Base-by-base conservation (phyloP, 1,139 yeast genomes). In the Wickerhamiella infanticola region DNA sequence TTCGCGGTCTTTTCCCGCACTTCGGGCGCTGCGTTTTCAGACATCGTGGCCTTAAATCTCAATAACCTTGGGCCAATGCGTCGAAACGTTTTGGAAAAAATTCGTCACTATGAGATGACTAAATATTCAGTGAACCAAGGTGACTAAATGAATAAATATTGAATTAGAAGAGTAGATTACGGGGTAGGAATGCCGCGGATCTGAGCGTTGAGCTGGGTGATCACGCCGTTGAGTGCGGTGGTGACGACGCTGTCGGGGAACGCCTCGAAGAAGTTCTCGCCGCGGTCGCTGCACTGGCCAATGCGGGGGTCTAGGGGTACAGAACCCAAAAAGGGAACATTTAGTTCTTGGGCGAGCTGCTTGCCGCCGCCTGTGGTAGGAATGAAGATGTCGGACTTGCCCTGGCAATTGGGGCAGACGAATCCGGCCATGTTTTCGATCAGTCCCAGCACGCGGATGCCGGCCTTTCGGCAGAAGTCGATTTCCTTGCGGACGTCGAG, bases 371-470 rank as follows among this genome's bases (percentile, higher is more conserved):
- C 98, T 1, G 98, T 93, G 3, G 97, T 90, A 35, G 97, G 85
- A 52, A 81, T 81, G 64, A 93, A 93, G 9, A 93, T 88, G 57
- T 81, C 79, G 0, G 95, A 82, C 62, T 86, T 85, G 6, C 94
- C 94, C 51, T 83, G 75, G 63, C 99, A 93, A 55, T 71, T 77
- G 3, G 98, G 98, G 61, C 99, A 93, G 13, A 93, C 97, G 66
- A 93, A 93, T 1, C 98, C 98, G 5, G 95, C 77, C 99, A 93
- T 93, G 61, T 93, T 93, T 61, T 93, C 99, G 33, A 93, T 96
- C 27, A 93, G 64, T 0, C 99, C 99, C 46, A 90, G 63, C 3
- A 93, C 74, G 47, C 74, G 79, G 50, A 93, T 86, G 3, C 79
- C 80, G 2, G 96, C 97, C 62, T 90, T 93, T 44, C 76, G 72